Conservation (phyloP, 192 early-diverging fungal genomes). For the Linnemannia zychae region DNA sequence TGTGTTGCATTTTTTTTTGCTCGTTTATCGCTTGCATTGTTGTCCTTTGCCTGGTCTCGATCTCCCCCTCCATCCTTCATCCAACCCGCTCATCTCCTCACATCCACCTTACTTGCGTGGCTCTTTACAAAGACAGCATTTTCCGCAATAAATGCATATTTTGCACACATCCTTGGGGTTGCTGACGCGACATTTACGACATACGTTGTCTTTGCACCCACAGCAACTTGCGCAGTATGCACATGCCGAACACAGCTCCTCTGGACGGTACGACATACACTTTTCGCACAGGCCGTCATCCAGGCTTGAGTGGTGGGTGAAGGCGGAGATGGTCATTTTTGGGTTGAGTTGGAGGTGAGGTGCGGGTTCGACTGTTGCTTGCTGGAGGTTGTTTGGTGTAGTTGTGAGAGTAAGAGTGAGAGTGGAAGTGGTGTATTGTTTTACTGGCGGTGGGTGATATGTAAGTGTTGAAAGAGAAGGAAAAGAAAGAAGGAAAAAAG, state of each 20-base stretch:
- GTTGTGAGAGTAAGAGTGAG: not conserved
- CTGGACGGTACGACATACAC: slow-evolving; percentile 22
- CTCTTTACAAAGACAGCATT: slow-evolving; percentile 14
- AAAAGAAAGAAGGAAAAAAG: not conserved
- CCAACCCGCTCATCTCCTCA: not conserved
- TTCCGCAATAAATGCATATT: slow-evolving; percentile 7
- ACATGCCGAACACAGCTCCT: slow-evolving; percentile 14
- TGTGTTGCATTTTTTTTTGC: no score
- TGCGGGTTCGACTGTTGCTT: no score
- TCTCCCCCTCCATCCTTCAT: not conserved
- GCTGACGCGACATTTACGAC: slow-evolving; percentile 9
- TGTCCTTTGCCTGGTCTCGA: not conserved
- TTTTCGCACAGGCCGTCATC: slow-evolving; percentile 27
- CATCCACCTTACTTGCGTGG: not conserved
- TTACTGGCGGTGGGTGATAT: no score
- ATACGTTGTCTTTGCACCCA: slow-evolving; percentile 4
- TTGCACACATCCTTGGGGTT: slow-evolving; percentile 22
- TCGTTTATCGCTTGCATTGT: no score
- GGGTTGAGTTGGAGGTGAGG: no score
- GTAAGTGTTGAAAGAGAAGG: not conserved
- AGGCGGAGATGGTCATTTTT: no score
- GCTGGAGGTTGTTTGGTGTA: no score
- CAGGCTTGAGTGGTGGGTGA: not conserved
- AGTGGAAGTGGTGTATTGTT: not conserved
- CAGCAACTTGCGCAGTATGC: slow-evolving; percentile 19